Conservation (phyloP, 2,329 filamentous ascomycete genomes). For the Exophiala dermatitidis region DNA sequence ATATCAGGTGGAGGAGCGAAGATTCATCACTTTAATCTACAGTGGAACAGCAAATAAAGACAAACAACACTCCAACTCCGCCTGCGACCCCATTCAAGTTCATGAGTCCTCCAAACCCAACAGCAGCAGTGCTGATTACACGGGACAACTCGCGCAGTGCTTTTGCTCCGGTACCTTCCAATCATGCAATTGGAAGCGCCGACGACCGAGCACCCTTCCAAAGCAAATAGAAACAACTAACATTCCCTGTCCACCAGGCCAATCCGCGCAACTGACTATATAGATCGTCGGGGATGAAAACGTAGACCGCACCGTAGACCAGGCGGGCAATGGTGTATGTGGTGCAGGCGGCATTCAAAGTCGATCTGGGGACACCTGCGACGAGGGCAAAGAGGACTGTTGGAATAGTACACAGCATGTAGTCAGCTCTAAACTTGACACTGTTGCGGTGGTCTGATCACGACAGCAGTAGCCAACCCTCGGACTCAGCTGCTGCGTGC, state of each 20-base stretch:
- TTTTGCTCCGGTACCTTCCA: neutral
- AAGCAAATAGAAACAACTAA: slow-evolving; percentile 36
- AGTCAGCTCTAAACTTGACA: too few relatives aligned
- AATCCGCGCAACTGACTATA: slow-evolving; percentile 35
- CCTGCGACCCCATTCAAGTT: too few relatives aligned
- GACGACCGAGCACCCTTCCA: slow-evolving; percentile 26
- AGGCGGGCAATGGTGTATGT: slow-evolving; percentile 39
- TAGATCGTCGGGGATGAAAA: slow-evolving; percentile 33
- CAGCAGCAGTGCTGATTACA: neutral
- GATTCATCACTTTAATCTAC: too few relatives aligned
- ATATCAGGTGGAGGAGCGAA: too few relatives aligned
- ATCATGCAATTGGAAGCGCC: neutral
- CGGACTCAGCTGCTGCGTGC: neutral
- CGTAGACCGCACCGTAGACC: slow-evolving; percentile 38
- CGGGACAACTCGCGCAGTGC: too few relatives aligned
- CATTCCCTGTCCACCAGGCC: slow-evolving; percentile 41
- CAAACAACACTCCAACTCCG: too few relatives aligned
- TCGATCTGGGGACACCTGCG: slow-evolving; percentile 33
- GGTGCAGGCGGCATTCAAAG: slow-evolving; percentile 37
- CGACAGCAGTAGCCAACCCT: neutral
- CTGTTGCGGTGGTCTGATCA: too few relatives aligned
- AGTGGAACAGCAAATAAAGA: too few relatives aligned
- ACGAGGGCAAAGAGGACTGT: slow-evolving; percentile 36
- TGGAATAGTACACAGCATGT: neutral
- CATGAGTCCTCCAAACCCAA: too few relatives aligned